These are phyloP conservation scores for Phaeosphaeriaceae sp. DNA, from an alignment of 2,329 filamentous ascomycete genomes.

Conservation along the genomic window DNA sequence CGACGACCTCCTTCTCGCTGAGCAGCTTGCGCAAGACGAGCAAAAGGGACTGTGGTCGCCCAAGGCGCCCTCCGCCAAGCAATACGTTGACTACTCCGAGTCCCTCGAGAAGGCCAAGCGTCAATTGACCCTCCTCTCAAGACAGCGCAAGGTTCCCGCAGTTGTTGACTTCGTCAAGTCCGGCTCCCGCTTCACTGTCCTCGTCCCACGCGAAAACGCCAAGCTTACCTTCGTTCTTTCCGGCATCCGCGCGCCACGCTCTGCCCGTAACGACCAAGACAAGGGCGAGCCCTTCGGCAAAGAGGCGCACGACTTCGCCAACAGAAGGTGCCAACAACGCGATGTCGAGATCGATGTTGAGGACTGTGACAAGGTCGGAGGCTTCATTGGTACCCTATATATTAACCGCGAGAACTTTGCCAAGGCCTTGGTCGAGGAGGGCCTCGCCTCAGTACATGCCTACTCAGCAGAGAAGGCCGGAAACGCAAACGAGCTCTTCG, in stretches of 20 bases:
- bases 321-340: slow-evolving; percentile 86
- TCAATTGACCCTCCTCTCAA: slow-evolving; percentile 83
- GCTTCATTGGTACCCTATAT: slow-evolving; percentile 94
- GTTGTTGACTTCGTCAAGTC: slow-evolving; percentile 98
- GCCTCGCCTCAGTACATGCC: slow-evolving; percentile 87
- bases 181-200: slow-evolving; percentile 90
- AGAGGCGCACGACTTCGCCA: slow-evolving; percentile 91
- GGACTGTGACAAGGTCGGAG: slow-evolving; percentile 93
- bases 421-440: slow-evolving; percentile 91
- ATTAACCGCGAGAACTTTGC: slow-evolving; percentile 96
- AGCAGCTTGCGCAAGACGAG: slow-evolving; percentile 82
- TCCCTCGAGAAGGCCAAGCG: slow-evolving; percentile 94
- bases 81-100: slow-evolving; percentile 90
- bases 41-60: slow-evolving; percentile 95
- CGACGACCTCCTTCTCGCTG: slow-evolving; percentile 82
- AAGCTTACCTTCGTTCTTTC: slow-evolving; percentile 95
- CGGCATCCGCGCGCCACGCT: slow-evolving; percentile 88
- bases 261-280: slow-evolving; percentile 80
- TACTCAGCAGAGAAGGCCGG: slow-evolving; percentile 97
- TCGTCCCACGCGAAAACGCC: slow-evolving; percentile 90
- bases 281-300: slow-evolving; percentile 92
- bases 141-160: slow-evolving; percentile 90
- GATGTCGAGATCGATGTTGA: slow-evolving; percentile 96
- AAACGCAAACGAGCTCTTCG: slow-evolving; percentile 84
- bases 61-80: slow-evolving; percentile 83